Percentiles rank a stretch among this genome's conserved stretches.
Evolutionary conservation across 176 grass and related monocot species (phyloP).

Genomic region (Otatea glauca): DNA sequence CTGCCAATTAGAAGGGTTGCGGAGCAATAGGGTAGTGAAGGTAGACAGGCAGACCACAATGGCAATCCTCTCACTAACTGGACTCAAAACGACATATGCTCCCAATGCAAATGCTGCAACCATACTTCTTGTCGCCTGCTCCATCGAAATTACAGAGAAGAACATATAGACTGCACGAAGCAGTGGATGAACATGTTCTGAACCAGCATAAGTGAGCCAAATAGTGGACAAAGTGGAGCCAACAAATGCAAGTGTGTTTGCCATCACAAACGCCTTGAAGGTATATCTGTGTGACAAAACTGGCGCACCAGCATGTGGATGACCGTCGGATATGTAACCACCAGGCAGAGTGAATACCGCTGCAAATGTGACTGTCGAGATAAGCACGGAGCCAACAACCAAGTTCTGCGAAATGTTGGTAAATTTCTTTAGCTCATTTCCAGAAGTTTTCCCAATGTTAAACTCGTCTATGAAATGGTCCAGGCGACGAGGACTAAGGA

Average conservation of each 20-base stretch:
- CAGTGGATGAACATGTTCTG: conserved; percentile 47
- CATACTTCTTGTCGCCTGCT: conserved; percentile 65
- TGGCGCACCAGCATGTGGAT: conserved; percentile 55
- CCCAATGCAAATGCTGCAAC: conserved; percentile 59
- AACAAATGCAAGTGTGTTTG: conserved; percentile 61
- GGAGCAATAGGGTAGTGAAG: conserved; percentile 55
- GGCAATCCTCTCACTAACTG: conserved; percentile 42
- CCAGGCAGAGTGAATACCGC: conserved; percentile 59
- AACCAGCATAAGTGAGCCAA: conserved; percentile 60
- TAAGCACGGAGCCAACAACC: conserved; percentile 52
- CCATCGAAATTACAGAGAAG: conserved; percentile 60
- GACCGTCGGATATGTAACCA: conserved; percentile 54
- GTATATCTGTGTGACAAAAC: conserved; percentile 57
- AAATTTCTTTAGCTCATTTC: conserved; percentile 60
- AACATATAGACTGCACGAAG: conserved; percentile 59
- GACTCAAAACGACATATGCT: conserved; percentile 61
- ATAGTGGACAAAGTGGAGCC: conserved; percentile 57
- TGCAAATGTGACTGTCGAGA: conserved; percentile 66
- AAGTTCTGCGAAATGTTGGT: conserved; percentile 56
- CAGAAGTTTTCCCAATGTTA: conserved; percentile 47
- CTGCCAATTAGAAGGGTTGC: conserved; percentile 62
- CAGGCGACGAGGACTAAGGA: conserved; percentile 59
- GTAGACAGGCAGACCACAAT: conserved; percentile 52
- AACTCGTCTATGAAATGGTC: conserved; percentile 61
- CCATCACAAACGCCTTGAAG: conserved; percentile 71